Evolutionary conservation across 805 yeast genomes (phyloP), one percentile per base, ranked within the genome.

Genomic region (Candida dendrica): DNA sequence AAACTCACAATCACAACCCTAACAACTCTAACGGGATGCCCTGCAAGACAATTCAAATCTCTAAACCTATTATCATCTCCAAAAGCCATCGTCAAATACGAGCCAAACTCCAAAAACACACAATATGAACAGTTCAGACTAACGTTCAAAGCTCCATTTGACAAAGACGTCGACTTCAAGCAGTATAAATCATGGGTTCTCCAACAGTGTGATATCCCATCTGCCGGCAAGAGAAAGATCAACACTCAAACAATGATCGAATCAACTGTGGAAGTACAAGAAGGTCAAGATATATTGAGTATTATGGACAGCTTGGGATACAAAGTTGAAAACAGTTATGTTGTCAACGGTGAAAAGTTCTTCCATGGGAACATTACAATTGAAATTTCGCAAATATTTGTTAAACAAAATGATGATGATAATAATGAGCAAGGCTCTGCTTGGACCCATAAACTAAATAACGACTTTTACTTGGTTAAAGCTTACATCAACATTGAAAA

Each of bases 291-390:
- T 58, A 52, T 70, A 43, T 48, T 56, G 13, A 42, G 42, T 6
- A 65, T 73, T 20, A 51, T 89, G 44, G 73, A 69, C 36, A 84
- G 77, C 39, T 64, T 90, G 39, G 96, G 96, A 1, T 89, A 86
- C 63, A 72, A 71, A 42, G 71, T 73, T 26, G 78, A 79, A 38
- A 74, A 71, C 40, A 81, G 77, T 53, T 83, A 70, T 59, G 75
- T 84, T 77, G 58, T 69, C 13, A 65, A 68, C 42, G 95, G 95
- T 1, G 60, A 70, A 11, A 67, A 83, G 40, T 80, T 78, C 49
- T 81, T 78, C 51, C 72, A 79, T 49, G 52, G 57, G 6, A 76
- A 77, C 50, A 63, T 79, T 4, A 75, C 79, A 27, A 74, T 85
- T 41, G 86, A 80, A 49, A 57, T 84, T n/a, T 42, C 75, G 65